phyloP scores from a whole-genome alignment of 163 green algal species.

The Volvox carteri region DNA sequence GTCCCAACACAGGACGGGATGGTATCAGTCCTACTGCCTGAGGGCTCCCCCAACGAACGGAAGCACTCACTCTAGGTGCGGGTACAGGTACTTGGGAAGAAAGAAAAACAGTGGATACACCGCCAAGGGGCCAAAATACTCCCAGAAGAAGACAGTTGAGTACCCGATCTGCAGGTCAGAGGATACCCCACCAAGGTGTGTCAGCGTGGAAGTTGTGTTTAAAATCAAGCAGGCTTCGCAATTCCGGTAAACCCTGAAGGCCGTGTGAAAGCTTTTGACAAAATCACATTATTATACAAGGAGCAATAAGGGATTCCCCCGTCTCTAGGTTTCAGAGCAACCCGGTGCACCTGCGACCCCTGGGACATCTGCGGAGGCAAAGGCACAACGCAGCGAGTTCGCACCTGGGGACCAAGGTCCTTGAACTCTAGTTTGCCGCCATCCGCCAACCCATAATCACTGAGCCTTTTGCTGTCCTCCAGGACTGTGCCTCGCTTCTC shows the following conservation, averaged over 20 bases:
- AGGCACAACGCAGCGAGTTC: neutral
- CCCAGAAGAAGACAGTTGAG: conserved; percentile 97
- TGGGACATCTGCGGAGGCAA: conserved; percentile 8
- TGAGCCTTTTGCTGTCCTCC: conserved; percentile 77
- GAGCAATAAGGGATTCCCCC: too few species aligned
- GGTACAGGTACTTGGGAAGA: conserved; percentile 85
- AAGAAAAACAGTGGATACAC: conserved; percentile 97
- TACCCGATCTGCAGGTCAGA: conserved; percentile 94
- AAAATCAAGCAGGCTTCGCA: too few species aligned
- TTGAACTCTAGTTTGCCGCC: conserved; percentile 92
- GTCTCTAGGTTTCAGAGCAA: too few species aligned
- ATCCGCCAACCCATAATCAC: conserved; percentile 83
- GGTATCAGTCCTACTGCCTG: too few species aligned
- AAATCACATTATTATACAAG: too few species aligned
- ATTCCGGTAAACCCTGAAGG: too few species aligned
- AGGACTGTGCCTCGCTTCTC: conserved; percentile 78
- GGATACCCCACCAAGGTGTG: too few species aligned
- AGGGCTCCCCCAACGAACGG: too few species aligned
- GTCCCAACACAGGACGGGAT: too few species aligned
- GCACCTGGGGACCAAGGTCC: conserved; percentile 94
- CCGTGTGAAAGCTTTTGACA: too few species aligned
- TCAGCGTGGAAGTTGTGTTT: too few species aligned
- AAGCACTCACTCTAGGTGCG: conserved; percentile 68
- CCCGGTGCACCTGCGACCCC: too few species aligned
- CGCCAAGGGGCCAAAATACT: conserved; percentile 97